phyloP scores from a whole-genome alignment of 148 eudicot genomes.

The Nyssa sinensis region DNA sequence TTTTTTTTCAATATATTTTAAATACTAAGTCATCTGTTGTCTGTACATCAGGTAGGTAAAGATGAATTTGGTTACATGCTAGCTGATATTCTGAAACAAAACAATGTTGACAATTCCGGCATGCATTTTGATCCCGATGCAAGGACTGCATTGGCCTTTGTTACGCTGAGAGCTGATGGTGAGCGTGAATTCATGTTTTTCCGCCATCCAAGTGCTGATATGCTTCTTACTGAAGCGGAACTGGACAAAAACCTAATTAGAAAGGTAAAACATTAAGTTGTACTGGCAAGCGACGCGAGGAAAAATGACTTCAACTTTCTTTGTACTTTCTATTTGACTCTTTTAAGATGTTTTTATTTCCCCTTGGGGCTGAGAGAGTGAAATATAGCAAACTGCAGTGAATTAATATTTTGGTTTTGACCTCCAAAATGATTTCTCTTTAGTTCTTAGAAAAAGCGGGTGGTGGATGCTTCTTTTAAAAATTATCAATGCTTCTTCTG shows the following conservation, averaged over 20 bases:
- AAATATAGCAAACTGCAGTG: no score
- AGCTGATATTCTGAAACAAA: conserved; percentile 69
- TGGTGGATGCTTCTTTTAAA: no score
- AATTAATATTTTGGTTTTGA: no score
- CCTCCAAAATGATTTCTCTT: no score
- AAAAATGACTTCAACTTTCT: background rate
- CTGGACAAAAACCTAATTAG: conserved; percentile 63
- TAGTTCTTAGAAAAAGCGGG: no score
- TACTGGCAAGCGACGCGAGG: background rate
- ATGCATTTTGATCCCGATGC: conserved; percentile 68
- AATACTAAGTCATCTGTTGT: background rate
- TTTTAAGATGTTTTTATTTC: background rate
- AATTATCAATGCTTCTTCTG: no score
- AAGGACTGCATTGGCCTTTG: conserved; percentile 78
- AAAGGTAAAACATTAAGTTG: conserved; percentile 38
- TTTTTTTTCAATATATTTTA: background rate
- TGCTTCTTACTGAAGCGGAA: conserved; percentile 69
- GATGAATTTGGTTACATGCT: conserved; percentile 90
- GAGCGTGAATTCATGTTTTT: conserved; percentile 86
- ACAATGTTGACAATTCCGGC: conserved; percentile 76
- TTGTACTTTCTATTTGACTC: background rate
- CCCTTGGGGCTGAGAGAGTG: background rate
- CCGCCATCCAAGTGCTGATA: conserved; percentile 87
- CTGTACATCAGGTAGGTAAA: conserved; percentile 58
- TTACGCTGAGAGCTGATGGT: conserved; percentile 68